Conservation (phyloP, 345 rosid genomes). For the Noccaea caerulescens region DNA sequence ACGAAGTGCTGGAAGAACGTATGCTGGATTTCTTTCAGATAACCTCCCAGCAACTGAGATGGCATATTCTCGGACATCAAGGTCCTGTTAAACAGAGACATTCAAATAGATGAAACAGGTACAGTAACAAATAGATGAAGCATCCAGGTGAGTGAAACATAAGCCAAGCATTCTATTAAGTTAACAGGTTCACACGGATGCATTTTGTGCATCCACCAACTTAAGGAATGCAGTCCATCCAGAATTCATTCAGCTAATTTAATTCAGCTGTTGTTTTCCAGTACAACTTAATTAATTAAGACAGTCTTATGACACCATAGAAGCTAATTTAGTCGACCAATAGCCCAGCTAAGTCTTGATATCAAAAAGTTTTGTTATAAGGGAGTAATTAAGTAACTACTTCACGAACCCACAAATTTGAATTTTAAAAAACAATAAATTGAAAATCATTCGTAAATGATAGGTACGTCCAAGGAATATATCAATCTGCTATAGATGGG, state of each 20-base stretch:
- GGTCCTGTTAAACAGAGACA: slow-evolving; percentile 64
- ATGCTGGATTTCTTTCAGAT: slow-evolving; percentile 98
- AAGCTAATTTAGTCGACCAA: slow-evolving; percentile 25
- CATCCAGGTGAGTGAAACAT: slow-evolving; percentile 20
- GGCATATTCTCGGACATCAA: slow-evolving; percentile 91
- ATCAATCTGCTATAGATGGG: slow-evolving; percentile 16
- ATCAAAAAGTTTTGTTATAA: slow-evolving; percentile 10
- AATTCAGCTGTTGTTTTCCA: slow-evolving; percentile 25
- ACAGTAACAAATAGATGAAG: slow-evolving; percentile 17
- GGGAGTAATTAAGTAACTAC: slow-evolving; percentile 12
- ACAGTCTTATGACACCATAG: slow-evolving; percentile 16
- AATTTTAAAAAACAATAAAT: slow-evolving; percentile 18
- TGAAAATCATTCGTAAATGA: slow-evolving; percentile 6
- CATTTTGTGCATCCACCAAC: slow-evolving; percentile 27
- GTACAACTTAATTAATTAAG: slow-evolving; percentile 24
- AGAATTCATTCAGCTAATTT: slow-evolving; percentile 10
- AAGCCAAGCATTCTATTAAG: slow-evolving; percentile 29
- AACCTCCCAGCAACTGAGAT: slow-evolving; percentile 95
- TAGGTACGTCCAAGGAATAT: slow-evolving; percentile 9
- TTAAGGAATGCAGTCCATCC: slow-evolving; percentile 22
- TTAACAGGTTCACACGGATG: slow-evolving; percentile 18
- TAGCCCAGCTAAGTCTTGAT: slow-evolving; percentile 23
- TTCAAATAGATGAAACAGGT: slow-evolving; percentile 24
- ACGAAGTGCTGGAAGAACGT: slow-evolving; percentile 99
- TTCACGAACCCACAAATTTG: slow-evolving; percentile 18